A percentile compares a stretch with the other conserved stretches of the same genome.
Conservation (phyloP, 257 asterid genomes). For the Rubia yunnanensis region DNA sequence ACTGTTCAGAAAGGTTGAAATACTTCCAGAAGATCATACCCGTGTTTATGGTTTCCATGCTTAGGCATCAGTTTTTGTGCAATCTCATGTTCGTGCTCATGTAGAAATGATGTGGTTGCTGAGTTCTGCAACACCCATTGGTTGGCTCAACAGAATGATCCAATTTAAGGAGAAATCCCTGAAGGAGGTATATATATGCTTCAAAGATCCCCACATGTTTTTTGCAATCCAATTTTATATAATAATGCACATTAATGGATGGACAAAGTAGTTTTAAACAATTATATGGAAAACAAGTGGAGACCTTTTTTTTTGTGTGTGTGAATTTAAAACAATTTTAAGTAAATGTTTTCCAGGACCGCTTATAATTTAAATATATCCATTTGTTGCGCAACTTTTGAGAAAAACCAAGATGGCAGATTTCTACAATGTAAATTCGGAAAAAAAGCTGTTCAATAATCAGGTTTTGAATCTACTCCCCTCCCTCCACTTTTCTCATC, state of each 20-base stretch:
- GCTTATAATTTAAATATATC: neutral
- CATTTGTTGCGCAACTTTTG: neutral
- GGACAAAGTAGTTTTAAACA: too few species aligned
- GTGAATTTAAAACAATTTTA: neutral
- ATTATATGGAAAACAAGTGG: neutral
- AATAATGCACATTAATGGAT: neutral
- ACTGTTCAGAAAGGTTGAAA: neutral
- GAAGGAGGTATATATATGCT: constrained; percentile 58
- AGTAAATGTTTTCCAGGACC: neutral
- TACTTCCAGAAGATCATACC: neutral
- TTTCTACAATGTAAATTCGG: too few species aligned
- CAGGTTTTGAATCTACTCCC: neutral
- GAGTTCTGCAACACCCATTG: constrained; percentile 84
- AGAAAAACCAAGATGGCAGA: neutral
- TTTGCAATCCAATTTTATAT: neutral
- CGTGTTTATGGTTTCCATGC: constrained; percentile 21
- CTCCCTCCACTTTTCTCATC: neutral
- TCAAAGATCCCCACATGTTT: neutral
- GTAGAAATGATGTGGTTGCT: constrained; percentile 94
- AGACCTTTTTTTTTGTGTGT: neutral
- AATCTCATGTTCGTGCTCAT: constrained; percentile 95
- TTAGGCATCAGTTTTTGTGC: constrained; percentile 97
- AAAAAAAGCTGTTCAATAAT: neutral
- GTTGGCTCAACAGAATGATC: constrained; percentile 95
- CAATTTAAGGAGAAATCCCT: constrained; percentile 92